These are phyloP conservation scores for Paragyromitra xinjiangensis DNA, from an alignment of 495 filamentous ascomycete species.

Conservation along the genomic window DNA sequence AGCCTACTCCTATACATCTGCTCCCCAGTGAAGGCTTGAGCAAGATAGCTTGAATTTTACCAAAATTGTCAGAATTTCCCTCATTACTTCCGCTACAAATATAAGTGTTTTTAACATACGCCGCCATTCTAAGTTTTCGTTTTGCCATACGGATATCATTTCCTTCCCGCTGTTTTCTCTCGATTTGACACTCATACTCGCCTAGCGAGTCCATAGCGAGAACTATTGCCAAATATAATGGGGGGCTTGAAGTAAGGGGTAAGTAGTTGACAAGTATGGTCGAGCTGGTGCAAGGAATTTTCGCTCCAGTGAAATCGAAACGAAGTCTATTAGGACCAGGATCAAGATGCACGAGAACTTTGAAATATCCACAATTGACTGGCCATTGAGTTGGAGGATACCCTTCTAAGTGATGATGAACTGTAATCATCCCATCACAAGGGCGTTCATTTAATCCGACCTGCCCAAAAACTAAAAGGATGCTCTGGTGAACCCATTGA, in stretches of 20 bases:
- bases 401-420: conserved; percentile 81
- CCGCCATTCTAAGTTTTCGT: conserved; percentile 64
- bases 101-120: conserved; percentile 54
- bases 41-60: conserved; percentile 58
- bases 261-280: conserved; percentile 71
- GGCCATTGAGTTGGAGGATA: conserved; percentile 73
- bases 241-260: conserved; percentile 66
- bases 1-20: conserved; percentile 62
- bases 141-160: conserved; percentile 67
- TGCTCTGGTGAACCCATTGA: conserved; percentile 56
- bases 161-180: conserved; percentile 71
- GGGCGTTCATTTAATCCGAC: conserved; percentile 62
- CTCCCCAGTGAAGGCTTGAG: conserved; percentile 64
- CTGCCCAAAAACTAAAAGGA: conserved; percentile 53
- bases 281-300: conserved; percentile 66
- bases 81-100: conserved; percentile 2
- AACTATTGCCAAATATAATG: conserved; percentile 64
- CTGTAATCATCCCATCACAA: conserved; percentile 79
- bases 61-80: conserved; percentile 30
- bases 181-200: conserved; percentile 73
- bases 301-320: conserved; percentile 73
- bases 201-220: conserved; percentile 64
- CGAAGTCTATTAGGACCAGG: conserved; percentile 77
- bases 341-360: conserved; percentile 74
- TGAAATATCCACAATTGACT: conserved; percentile 77